Base-by-base conservation (phyloP, 768 basidiomycete species). In the Stropharia rugosoannulata region DNA sequence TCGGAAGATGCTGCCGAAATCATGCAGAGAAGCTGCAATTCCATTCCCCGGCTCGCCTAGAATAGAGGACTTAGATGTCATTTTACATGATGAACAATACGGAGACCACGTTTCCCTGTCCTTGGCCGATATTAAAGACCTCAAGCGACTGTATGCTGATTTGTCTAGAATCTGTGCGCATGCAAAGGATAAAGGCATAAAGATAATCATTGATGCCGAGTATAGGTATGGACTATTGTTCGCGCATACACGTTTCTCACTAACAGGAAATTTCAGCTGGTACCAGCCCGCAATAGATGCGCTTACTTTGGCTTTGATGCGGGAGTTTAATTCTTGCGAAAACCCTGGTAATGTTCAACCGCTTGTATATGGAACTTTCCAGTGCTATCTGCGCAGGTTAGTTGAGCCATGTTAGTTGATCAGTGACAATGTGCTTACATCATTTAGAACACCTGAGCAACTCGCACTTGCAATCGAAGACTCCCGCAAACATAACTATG, bases 261-360 rank as follows among this genome's bases (percentile, higher is more conserved):
- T 48, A 6, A 11, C 38, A 13, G 7, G 15, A 19, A 6, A 16
- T 58, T n/a, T 29, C 25, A 84, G 80, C 44, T 85, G 83, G 83
- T 85, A 84, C 60, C 82, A 90, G 73, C 92, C 94, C 9, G 93
- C 93, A 0, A 78, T 97, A 27, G 95, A 96, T 68, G 89, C 90
- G 0, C 80, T 89, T 53, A 83, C 88, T 5, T 72, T 89, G 18
- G 76, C 86, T 4, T 77, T 97, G 16, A 90, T 89, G 78, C 80
- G 83, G 16, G 78, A 81, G 57, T 97, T 89, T 73, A 96, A 97
- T 71, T 77, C 68, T n/a, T 60, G 75, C 6, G 50, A 46, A 36
- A 50, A 55, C 5, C 9, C 49, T 18, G 46, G 47, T 47, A 36
- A 57, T n/a, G 70, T 83, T 4, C 84, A 85, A 52, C 91, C 93